Base-by-base conservation (phyloP, 2,329 filamentous ascomycete genomes). In the Xylaria arbuscula region DNA sequence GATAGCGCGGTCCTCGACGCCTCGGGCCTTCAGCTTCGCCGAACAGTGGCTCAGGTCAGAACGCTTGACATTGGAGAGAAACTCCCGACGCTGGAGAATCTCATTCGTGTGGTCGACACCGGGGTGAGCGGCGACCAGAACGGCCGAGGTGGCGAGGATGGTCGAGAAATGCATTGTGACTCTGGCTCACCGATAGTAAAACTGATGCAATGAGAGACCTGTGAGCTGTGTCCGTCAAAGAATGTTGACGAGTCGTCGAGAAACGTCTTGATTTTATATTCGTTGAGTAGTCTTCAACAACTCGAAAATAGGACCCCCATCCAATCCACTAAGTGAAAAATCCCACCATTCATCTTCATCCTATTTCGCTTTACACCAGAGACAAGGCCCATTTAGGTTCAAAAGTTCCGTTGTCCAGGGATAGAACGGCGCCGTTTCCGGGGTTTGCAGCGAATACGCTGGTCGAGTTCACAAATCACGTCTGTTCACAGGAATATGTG, bases 31-130 rank as follows among this genome's bases (percentile, higher is more conserved):
- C 1, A 56, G 53, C 36, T 56, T 56, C 3, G 34, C 53, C 15
- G 53, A n/a, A 40, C 53, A 56, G 15, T 56, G 53, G 34, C 53
- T 56, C 11, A 56, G 53, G 17, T 56, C 53, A 40, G 34, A 40
- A 15, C 53, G 53, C 36, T 56, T 56, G 36, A 24, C 9, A 19
- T 40, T 56, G 3, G 34, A 40, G 53, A 56, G 40, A 9, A 56
- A 56, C 10, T 56, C 53, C 2, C 53, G 34, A 19, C 53, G 53
- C 24, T 56, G 53, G 53, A 56, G 53, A 13, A 56, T 17, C 36
- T 56, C 53, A 28, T 40, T 2, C 3, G 15, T 4, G 6, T 40
- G 53, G 19, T 56, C 53, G 17, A 24, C 34, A n/a, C 53, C 53
- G 3, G 53, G 53, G 36, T 56, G 53, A 15, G 53, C 53, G 11